These are phyloP conservation scores for Melocanna baccifera DNA, from an alignment of 176 grass and related monocot species.

Conservation along the genomic window DNA sequence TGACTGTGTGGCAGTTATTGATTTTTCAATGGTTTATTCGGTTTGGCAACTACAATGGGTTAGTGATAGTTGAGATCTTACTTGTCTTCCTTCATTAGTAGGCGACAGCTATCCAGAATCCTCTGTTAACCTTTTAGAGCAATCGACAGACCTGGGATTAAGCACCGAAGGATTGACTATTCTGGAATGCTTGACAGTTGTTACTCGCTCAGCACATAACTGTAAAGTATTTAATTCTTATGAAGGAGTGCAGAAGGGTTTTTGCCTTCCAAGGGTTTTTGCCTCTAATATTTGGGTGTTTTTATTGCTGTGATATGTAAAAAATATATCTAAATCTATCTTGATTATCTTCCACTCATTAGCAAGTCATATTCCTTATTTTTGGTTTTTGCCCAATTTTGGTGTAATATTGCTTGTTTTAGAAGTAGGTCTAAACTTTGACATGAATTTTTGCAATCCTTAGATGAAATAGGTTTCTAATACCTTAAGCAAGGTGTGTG, in stretches of 20 bases:
- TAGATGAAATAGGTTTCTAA: too few relatives aligned
- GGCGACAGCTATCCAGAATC: constrained; percentile 58
- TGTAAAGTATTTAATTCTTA: constrained; percentile 96
- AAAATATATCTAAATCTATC: too few relatives aligned
- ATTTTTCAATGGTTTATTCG: constrained; percentile 20
- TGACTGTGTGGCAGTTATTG: constrained; percentile 5
- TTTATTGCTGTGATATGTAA: too few relatives aligned
- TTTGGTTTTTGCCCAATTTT: too few relatives aligned
- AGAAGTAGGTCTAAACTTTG: too few relatives aligned
- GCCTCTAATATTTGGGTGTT: too few relatives aligned
- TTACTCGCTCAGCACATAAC: constrained; percentile 85
- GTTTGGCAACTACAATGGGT: constrained; percentile 10
- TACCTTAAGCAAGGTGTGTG: too few relatives aligned
- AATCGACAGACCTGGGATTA: constrained; percentile 53
- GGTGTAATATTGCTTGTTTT: too few relatives aligned
- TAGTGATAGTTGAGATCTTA: constrained; percentile 7
- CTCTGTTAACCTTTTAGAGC: constrained; percentile 58
- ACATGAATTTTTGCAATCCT: too few relatives aligned
- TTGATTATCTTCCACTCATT: too few relatives aligned
- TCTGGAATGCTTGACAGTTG: constrained; percentile 74
- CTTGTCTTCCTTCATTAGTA: constrained; percentile 39
- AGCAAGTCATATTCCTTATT: too few relatives aligned
- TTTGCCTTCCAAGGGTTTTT: too few relatives aligned
- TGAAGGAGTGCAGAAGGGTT: constrained; percentile 88
- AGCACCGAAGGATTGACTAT: constrained; percentile 63